phyloP scores from a whole-genome alignment of 116 monocot genomes.

The Trichopus zeylanicus region DNA sequence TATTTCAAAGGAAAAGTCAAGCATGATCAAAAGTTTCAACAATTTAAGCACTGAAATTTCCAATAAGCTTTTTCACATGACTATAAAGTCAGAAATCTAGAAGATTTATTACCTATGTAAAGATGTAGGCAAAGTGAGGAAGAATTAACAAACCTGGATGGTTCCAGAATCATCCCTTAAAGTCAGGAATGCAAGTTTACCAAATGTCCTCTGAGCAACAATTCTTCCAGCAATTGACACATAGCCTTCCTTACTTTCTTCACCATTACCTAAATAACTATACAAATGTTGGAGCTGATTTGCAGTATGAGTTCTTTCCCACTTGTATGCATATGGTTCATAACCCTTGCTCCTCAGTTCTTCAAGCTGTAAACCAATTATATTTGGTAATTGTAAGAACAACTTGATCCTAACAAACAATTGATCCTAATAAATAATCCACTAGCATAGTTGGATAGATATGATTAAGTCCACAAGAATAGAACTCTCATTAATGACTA shows the following conservation, averaged over 20 bases:
- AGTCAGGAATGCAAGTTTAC: slow-evolving; percentile 90
- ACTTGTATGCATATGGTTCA: slow-evolving; percentile 92
- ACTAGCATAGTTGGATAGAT: no score
- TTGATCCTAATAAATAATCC: no score
- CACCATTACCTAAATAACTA: slow-evolving; percentile 67
- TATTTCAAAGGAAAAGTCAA: no score
- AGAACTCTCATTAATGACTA: no score
- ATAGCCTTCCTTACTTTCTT: slow-evolving; percentile 55
- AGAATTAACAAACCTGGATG: slow-evolving; percentile 57
- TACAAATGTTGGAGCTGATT: slow-evolving; percentile 63
- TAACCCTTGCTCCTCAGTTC: slow-evolving; percentile 69
- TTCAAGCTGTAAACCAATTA: slow-evolving; percentile 45
- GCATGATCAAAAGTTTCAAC: no score
- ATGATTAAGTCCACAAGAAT: no score
- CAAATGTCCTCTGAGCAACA: slow-evolving; percentile 85
- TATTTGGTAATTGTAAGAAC: background rate
- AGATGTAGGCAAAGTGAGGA: background rate
- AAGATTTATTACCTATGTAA: no score
- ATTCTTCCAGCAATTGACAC: slow-evolving; percentile 90
- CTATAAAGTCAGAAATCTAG: no score
- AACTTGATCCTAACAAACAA: no score
- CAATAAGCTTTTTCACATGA: no score
- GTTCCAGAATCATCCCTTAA: slow-evolving; percentile 86
- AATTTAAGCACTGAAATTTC: no score
- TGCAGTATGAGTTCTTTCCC: slow-evolving; percentile 80